phyloP scores from a whole-genome alignment of 345 rosid genomes.

The Hirschfeldia incana region DNA sequence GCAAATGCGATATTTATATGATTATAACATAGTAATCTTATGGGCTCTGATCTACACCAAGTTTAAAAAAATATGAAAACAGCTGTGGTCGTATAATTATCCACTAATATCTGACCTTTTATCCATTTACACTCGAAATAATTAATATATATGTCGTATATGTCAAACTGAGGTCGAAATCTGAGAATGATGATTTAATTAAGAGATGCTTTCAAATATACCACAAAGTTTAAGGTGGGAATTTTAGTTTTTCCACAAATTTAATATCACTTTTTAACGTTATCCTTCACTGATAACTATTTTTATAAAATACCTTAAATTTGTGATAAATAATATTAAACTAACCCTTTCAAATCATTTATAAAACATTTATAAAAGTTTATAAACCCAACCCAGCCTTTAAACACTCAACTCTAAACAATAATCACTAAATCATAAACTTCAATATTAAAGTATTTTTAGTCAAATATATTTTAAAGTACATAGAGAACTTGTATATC shows the following conservation, averaged over 20 bases:
- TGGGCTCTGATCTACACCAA: conserved; percentile 15
- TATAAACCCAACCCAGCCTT: too few species aligned
- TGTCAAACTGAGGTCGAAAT: neutral
- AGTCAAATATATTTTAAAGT: too few species aligned
- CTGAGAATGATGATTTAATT: neutral
- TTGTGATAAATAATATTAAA: too few species aligned
- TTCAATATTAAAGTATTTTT: too few species aligned
- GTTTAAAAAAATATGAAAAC: neutral
- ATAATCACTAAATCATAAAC: too few species aligned
- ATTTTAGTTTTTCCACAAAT: too few species aligned
- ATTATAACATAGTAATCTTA: neutral
- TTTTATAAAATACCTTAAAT: too few species aligned
- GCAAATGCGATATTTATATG: neutral
- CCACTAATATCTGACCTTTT: neutral
- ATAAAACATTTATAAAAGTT: too few species aligned
- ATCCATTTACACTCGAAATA: neutral
- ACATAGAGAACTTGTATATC: neutral
- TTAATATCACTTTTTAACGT: too few species aligned
- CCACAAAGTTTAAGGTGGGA: neutral
- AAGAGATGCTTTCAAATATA: neutral
- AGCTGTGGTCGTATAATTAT: neutral
- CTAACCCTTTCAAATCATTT: too few species aligned
- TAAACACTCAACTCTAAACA: too few species aligned
- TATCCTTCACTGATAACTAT: too few species aligned
- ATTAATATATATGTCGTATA: neutral